These are phyloP conservation scores for Xylariales sp. DNA, from an alignment of 2,329 filamentous ascomycete genomes.

Conservation along the genomic window DNA sequence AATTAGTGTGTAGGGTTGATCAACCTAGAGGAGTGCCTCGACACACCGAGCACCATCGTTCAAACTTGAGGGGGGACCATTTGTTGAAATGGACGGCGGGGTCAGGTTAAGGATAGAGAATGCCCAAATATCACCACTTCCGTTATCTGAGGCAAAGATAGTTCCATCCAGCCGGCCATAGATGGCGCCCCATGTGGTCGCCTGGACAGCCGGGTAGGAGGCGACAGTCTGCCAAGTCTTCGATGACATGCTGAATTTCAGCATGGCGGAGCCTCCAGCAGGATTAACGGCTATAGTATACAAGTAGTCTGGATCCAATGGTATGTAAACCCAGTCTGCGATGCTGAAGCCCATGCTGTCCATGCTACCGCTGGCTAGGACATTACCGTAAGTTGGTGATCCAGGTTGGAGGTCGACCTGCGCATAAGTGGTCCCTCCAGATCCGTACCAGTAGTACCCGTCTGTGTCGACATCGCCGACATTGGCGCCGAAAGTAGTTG, in stretches of 20 bases:
- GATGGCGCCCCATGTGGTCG: neutral
- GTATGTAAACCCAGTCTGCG: slow-evolving; percentile 3
- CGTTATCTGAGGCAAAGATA: neutral
- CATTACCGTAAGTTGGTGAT: neutral
- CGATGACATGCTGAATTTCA: neutral
- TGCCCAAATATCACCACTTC: neutral
- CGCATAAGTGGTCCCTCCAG: neutral
- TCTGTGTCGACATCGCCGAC: slow-evolving; percentile 5
- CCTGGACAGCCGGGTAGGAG: neutral
- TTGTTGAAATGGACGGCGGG: too few species aligned
- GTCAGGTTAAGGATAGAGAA: slow-evolving; percentile 4
- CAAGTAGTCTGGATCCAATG: neutral
- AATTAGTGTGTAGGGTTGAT: too few species aligned
- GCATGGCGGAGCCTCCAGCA: neutral
- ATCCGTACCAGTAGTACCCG: slow-evolving; percentile 3
- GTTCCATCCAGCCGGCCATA: slow-evolving; percentile 1
- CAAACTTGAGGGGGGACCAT: too few species aligned
- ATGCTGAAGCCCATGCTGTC: neutral
- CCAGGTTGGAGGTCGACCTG: slow-evolving; percentile 2
- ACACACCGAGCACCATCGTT: too few species aligned
- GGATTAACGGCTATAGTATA: slow-evolving; percentile 1
- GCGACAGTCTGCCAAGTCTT: neutral
- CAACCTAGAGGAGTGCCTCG: too few species aligned
- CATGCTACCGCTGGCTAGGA: neutral
- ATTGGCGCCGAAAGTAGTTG: neutral